These are phyloP conservation scores for Coemansia brasiliensis DNA, from an alignment of 192 early-diverging fungal species.

Conservation along the genomic window DNA sequence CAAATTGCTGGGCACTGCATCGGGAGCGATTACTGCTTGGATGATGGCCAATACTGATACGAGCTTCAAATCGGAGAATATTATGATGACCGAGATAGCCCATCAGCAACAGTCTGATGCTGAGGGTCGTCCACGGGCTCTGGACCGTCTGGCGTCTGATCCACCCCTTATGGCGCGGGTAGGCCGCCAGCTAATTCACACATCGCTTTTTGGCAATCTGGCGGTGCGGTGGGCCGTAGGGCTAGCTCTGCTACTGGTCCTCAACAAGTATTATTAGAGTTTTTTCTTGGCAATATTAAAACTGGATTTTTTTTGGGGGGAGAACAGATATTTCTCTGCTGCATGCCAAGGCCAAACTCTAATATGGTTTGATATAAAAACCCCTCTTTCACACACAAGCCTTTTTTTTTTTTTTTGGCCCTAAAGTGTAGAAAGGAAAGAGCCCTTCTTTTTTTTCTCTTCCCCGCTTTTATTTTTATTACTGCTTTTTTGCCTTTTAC, in stretches of 20 bases:
- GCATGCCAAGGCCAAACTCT: background rate
- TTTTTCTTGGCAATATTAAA: background rate
- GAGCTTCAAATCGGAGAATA: background rate
- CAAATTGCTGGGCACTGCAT: constrained; percentile 51
- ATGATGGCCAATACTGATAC: constrained; percentile 22
- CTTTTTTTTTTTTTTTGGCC: too few relatives aligned
- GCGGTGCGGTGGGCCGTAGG: constrained; percentile 19
- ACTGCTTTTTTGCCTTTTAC: background rate
- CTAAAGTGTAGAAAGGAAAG: too few relatives aligned
- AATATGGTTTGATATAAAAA: too few relatives aligned
- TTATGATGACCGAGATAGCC: constrained; percentile 28
- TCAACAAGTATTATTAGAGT: constrained; percentile 16
- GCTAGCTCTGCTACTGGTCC: background rate
- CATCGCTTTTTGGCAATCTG: constrained; percentile 2
- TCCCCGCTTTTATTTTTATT: background rate
- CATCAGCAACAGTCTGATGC: background rate
- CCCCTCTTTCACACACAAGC: too few relatives aligned
- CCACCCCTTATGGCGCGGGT: constrained; percentile 6
- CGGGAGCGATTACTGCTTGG: constrained; percentile 37
- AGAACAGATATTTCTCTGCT: too few relatives aligned
- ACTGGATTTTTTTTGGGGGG: background rate
- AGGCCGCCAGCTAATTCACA: background rate
- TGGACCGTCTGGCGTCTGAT: constrained; percentile 29
- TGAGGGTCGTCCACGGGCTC: constrained; percentile 4
- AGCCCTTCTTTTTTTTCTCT: constrained; percentile 7